Base-by-base conservation (phyloP, 768 basidiomycete genomes). In the Podaxis sp. region DNA sequence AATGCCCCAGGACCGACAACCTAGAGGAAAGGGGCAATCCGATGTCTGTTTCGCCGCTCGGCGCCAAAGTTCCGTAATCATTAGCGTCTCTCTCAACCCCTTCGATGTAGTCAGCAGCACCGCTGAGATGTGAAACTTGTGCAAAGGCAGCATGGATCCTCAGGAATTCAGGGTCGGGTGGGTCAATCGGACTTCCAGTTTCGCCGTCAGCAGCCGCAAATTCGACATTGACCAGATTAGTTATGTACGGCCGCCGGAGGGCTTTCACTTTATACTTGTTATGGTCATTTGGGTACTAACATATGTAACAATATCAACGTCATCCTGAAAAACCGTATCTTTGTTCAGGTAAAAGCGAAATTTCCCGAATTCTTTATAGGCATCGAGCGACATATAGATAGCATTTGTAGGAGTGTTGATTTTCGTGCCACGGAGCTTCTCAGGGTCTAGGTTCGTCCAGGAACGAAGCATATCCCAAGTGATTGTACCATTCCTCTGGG, bases 81-180 rank as follows among this genome's bases (percentile, higher is more conserved):
- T 46, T 12, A 17, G 4, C 12, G 1, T n/a, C 44, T 46, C 44
- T 46, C 44, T 46, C 15, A 46, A 1, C 44, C 2, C 4, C n/a
- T n/a, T 46, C n/a, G 10, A 46, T 13, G 44, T n/a, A 17, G 44
- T 6, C 44, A 20, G n/a, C 44, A 17, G n/a, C 44, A n/a, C 67
- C 66, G 37, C 57, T 62, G 38, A 64, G 41, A 17, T 67, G 41
- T 4, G 67, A 50, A 46, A 68, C 69, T 58, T 64, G 66, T 12
- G 65, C 70, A 60, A 70, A 65, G 33, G 69, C 64, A 17, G 67
- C 67, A 63, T 71, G 70, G 38, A 67, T 33, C 46, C 56, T 40
- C 63, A 71, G 60, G 40, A 66, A 62, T 33, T 62, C 38, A 10
- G 68, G 63, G 38, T 68, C 63, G 1, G 69, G 70, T 12, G 66